A percentile compares a stretch with the other conserved stretches of the same genome.
These are phyloP conservation scores for Saccharomycopsis microspora DNA, from an alignment of 805 yeast species.

Conservation along the genomic window DNA sequence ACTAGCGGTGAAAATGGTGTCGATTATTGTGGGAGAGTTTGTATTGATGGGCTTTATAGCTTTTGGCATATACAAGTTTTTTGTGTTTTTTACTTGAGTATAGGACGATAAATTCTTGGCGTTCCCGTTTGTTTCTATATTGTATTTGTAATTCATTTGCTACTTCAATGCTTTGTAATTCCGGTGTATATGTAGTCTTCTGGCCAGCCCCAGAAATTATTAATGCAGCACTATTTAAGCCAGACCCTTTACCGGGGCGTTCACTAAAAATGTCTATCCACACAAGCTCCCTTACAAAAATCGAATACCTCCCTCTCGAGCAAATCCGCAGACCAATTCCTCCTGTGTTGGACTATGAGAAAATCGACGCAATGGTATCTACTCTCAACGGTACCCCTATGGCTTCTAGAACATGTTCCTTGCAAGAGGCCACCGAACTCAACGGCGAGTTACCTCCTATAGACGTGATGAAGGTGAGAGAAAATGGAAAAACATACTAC, in stretches of 20 bases:
- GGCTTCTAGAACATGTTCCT: slow-evolving; percentile 49
- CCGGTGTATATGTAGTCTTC: no score
- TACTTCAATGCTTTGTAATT: no score
- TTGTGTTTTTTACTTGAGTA: no score
- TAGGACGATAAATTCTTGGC: no score
- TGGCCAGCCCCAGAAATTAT: no score
- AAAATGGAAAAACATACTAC: slow-evolving; percentile 48
- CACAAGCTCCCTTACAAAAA: slow-evolving; percentile 39
- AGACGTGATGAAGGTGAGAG: slow-evolving; percentile 61
- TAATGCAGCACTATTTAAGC: no score
- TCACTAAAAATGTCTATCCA: slow-evolving; percentile 52
- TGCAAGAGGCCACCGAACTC: slow-evolving; percentile 25
- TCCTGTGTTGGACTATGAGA: slow-evolving; percentile 65
- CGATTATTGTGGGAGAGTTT: slow-evolving; percentile 1
- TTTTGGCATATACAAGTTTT: neutral
- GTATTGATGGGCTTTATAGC: slow-evolving; percentile 2
- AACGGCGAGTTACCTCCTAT: slow-evolving; percentile 70
- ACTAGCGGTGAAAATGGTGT: neutral
- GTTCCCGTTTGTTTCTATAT: no score
- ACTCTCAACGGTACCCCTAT: slow-evolving; percentile 54
- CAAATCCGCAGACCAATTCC: slow-evolving; percentile 74
- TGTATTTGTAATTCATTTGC: no score
- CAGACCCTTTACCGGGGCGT: no score
- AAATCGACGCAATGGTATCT: slow-evolving; percentile 71
- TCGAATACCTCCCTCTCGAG: slow-evolving; percentile 50